These are phyloP conservation scores for Eutrema heterophyllum DNA, from an alignment of 345 rosid species.

Conservation along the genomic window DNA sequence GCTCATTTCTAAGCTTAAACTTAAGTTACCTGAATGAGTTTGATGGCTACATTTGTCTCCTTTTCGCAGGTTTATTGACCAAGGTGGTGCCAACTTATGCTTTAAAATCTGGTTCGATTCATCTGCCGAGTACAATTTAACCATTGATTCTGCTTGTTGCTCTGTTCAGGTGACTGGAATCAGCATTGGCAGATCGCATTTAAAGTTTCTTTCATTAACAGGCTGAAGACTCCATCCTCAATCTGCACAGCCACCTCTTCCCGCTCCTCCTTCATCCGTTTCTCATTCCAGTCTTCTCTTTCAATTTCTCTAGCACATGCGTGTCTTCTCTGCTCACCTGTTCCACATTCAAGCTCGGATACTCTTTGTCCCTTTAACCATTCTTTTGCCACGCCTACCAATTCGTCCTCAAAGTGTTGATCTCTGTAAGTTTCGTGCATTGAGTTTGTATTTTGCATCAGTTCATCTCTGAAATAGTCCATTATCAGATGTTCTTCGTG, in stretches of 20 bases:
- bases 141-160: not conserved
- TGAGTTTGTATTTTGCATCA: conserved; percentile 11
- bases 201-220: conserved; percentile 38
- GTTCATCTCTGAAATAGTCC: conserved; percentile 50
- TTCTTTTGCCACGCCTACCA: conserved; percentile 34
- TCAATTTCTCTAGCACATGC: conserved; percentile 36
- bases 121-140: not conserved
- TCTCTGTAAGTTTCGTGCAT: not conserved
- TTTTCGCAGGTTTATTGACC: not conserved
- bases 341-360: conserved; percentile 24
- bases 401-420: conserved; percentile 4
- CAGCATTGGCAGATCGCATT: not conserved
- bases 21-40: not conserved
- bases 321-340: conserved; percentile 25
- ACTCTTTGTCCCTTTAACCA: conserved; percentile 45
- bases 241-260: conserved; percentile 33
- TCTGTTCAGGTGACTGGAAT: conserved; percentile 1
- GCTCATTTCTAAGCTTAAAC: not conserved
- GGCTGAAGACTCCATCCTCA: conserved; percentile 25
- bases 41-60: not conserved
- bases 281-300: conserved; percentile 34
- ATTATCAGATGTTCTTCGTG: conserved; percentile 36
- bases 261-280: conserved; percentile 33
- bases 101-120: not conserved
- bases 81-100: not conserved